phyloP scores from a whole-genome alignment of 805 yeast species.

The Candida endomychidarum region DNA sequence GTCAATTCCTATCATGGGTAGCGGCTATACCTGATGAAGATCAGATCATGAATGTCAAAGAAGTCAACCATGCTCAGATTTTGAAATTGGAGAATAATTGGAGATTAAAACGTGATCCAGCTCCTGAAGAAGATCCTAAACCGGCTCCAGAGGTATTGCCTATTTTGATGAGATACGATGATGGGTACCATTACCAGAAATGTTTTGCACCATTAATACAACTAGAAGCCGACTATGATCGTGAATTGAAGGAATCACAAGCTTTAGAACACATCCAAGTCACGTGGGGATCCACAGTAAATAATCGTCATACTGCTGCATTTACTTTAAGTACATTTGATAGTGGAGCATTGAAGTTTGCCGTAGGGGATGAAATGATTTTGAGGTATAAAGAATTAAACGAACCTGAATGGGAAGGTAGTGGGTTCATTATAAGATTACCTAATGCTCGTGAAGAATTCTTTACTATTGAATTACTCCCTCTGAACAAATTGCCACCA shows the following conservation, averaged over 20 bases:
- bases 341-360: conserved; percentile 60
- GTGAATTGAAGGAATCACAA: conserved; percentile 70
- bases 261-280: conserved; percentile 71
- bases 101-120: conserved; percentile 71
- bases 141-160: conserved; percentile 57
- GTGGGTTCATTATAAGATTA: conserved; percentile 68
- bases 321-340: conserved; percentile 71
- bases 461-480: conserved; percentile 66
- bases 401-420: conserved; percentile 65
- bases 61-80: conserved; percentile 65
- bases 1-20: conserved; percentile 80
- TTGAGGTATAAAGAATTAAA: conserved; percentile 61
- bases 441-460: conserved; percentile 69
- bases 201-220: conserved; percentile 82
- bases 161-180: conserved; percentile 71
- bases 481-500: conserved; percentile 49
- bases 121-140: conserved; percentile 48
- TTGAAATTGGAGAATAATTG: conserved; percentile 75
- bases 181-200: conserved; percentile 82
- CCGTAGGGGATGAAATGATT: conserved; percentile 82
- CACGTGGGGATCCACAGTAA: conserved; percentile 69
- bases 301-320: conserved; percentile 64
- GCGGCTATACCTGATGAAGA: conserved; percentile 69
- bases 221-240: conserved; percentile 79
- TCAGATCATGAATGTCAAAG: conserved; percentile 53